Base-by-base conservation (phyloP, 805 yeast genomes). In the Wickerhamomyces silvicola region DNA sequence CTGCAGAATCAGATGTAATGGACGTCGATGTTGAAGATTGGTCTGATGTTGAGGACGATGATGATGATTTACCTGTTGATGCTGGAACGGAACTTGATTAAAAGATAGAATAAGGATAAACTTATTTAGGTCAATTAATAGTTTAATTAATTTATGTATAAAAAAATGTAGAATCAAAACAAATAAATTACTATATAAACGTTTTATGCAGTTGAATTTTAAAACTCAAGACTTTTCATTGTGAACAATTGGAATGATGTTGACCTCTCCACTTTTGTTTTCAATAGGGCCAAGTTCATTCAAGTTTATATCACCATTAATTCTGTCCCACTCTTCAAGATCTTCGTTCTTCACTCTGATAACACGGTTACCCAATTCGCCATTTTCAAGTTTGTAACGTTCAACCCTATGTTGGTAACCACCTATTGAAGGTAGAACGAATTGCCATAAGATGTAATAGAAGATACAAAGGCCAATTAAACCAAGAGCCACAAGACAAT, bases 401-500 rank as follows among this genome's bases (percentile, higher is more conserved):
- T 64, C 63, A 10, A 65, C 62, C 11, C 60, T 66, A 45, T 77
- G 61, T 16, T 54, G 55, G 55, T 77, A 77, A 12, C 66, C 66
- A 18, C 75, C 72, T 15, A 58, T 32, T 46, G 50, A 50, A 21
- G 90, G 90, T 42, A 78, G 54, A 1, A 75, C 33, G 38, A 59
- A 60, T 30, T 73, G 64, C 79, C 83, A 76, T 10, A 74, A 48
- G n/a, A 74, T 41, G 77, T 83, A 81, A 62, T 81, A 81, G 1
- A 65, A 37, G 19, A 65, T 68, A 43, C 83, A 86, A 24, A 73
- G 52, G 11, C 65, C 75, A 43, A 78, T 72, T 21, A 81, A 60
- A 36, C 79, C 85, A 72, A 81, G 66, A 9, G 83, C 77, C 12
- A 79, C 84, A 27, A 81, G 84, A 46, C 83, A 74, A 52, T 79